Evolutionary conservation across 2,329 filamentous ascomycete genomes (phyloP).

Genomic region (Bisporella sp.): DNA sequence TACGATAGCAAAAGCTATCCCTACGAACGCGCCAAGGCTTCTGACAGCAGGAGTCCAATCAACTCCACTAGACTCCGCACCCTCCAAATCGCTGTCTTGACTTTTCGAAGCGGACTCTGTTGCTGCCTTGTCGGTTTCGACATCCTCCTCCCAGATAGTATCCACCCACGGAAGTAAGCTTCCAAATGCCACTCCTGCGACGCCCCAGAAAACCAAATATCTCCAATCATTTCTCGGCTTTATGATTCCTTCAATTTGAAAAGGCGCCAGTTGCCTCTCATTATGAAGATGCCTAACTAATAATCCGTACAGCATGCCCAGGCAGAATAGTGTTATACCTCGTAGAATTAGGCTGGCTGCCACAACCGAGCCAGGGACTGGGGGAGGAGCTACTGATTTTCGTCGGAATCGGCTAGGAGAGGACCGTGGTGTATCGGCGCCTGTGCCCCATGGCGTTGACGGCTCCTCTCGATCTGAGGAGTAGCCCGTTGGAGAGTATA

Average conservation of each 20-base stretch:
- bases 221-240: constrained; percentile 44
- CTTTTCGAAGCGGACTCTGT: not conserved
- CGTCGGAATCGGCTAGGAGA: constrained; percentile 1
- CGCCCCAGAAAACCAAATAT: constrained; percentile 77
- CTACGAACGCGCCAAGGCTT: constrained; percentile 64
- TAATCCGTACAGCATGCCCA: constrained; percentile 77
- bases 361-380: constrained; percentile 23
- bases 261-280: constrained; percentile 54
- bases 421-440: constrained; percentile 60
- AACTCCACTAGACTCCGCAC: constrained; percentile 33
- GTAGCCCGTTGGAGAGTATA: constrained; percentile 67
- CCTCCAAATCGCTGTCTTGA: constrained; percentile 6
- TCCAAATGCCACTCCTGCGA: constrained; percentile 70
- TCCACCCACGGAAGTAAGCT: constrained; percentile 82
- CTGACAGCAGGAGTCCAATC: constrained; percentile 72
- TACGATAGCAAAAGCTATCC: constrained; percentile 77
- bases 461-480: constrained; percentile 42
- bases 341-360: constrained; percentile 47
- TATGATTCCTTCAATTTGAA: constrained; percentile 43
- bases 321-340: constrained; percentile 60
- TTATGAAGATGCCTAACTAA: constrained; percentile 76
- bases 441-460: constrained; percentile 71
- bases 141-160: constrained; percentile 55
- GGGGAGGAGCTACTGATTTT: constrained; percentile 15
- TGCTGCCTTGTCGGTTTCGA: constrained; percentile 12